Conservation (phyloP, 495 filamentous ascomycete genomes). For the Aspergillus egyptiacus region DNA sequence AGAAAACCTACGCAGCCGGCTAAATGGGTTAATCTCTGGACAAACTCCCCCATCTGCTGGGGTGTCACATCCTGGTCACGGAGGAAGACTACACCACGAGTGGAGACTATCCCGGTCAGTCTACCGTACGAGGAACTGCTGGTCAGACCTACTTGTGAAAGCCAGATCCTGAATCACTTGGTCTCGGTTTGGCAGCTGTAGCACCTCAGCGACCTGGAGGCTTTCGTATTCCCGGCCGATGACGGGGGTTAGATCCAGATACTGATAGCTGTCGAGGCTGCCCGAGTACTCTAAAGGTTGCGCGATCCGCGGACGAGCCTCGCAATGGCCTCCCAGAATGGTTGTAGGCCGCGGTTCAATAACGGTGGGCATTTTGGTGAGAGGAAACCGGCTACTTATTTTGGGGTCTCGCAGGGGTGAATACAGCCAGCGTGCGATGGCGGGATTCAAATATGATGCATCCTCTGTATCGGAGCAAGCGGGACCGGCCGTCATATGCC, state of each 20-base stretch:
- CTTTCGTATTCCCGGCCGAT: slow-evolving; percentile 56
- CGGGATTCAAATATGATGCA: neutral
- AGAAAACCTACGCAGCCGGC: slow-evolving; percentile 44
- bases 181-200: slow-evolving; percentile 45
- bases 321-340: slow-evolving; percentile 18
- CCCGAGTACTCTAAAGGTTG: slow-evolving; percentile 44
- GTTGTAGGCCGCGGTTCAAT: slow-evolving; percentile 7
- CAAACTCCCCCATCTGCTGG: slow-evolving; percentile 36
- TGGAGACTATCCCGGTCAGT: slow-evolving; percentile 48
- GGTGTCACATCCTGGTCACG: slow-evolving; percentile 58
- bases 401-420: no score
- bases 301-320: slow-evolving; percentile 17
- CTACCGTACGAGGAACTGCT: neutral
- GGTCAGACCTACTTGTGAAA: slow-evolving; percentile 41
- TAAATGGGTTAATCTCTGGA: slow-evolving; percentile 17
- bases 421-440: slow-evolving; percentile 1
- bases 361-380: slow-evolving; percentile 17
- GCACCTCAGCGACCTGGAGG: slow-evolving; percentile 46
- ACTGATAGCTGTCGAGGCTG: slow-evolving; percentile 43
- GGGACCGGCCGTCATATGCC: neutral
- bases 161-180: slow-evolving; percentile 54
- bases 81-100: slow-evolving; percentile 70
- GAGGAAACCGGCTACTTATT: no score
- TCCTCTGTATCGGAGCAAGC: neutral
- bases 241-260: slow-evolving; percentile 52